Base-by-base conservation (phyloP, 2,329 filamentous ascomycete genomes). In the Phialophora expanda region DNA sequence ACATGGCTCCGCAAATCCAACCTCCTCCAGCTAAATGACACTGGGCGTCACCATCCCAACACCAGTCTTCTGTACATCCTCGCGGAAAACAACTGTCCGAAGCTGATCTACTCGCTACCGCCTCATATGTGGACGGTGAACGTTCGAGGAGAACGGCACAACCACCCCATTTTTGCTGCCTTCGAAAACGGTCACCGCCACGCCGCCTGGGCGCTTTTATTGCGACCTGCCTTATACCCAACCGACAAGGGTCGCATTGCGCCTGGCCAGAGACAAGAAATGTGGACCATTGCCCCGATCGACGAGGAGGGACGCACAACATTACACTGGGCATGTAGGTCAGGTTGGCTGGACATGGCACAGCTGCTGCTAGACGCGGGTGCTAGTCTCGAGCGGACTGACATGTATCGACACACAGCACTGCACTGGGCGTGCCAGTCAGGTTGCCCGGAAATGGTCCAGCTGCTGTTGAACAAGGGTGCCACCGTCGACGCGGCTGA, bases 1-100 rank as follows among this genome's bases (percentile, higher is more conserved):
- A 54, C 51, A n/a, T 80, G 78, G 78, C 70, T 76, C 17, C 55
- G 38, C 3, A 26, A 75, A 11, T 34, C 74, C 63, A 79, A 79
- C 65, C 32, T 79, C 1, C 71, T 80, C 12, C 67, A 77, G 11
- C 74, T 75, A 34, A 66, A 73, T 51, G 46, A 78, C 6, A 9
- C 76, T 22, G 74, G 78, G 4, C 28, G 56, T 1, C 70, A 77
- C n/a, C 71, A 58, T 0, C 71, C 74, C 1, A 63, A 61, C 7
- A 65, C 72, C 24, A 68, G 62, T 20, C 41, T 76, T 1, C 38
- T 76, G 5, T 62, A 74, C 22, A 61, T 54, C 3, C 41, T 73
- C 12, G 57, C 67, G n/a, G 46, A 66, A n/a, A 69, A 55, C 8
- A 56, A 22, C 50, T 56, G 6, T 8, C 26, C 38, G 0, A 68